Evolutionary conservation across 2,329 filamentous ascomycete species (phyloP), one percentile per base, ranked within the genome.

Genomic region (Domatiomyces catenatus): DNA sequence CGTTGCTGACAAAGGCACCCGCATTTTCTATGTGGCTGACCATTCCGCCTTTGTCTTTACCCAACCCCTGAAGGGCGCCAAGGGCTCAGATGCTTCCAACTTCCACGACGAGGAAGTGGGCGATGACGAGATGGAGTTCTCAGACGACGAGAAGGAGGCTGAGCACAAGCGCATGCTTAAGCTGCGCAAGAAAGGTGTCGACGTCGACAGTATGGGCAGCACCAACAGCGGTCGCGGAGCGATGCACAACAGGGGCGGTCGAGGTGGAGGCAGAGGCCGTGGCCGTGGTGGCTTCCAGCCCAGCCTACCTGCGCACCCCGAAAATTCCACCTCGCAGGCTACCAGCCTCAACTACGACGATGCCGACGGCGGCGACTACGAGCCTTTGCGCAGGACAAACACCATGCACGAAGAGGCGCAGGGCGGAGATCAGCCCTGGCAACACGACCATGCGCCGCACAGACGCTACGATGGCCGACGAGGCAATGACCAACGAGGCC

Each of bases 71-170:
- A 84, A 83, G 66, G 76, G 74, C 48, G 64, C 84, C 61, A 96
- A 94, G 69, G 87, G 88, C 53, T 92, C 87, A 8, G 92, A 98
- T 66, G 90, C 92, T 7, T 94, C 87, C 48, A 96, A 96, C 63
- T 75, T 94, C 50, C 84, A 94, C 66, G 92, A 96, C 59, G 92
- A 98, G 65, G 90, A 96, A 68, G 76, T 88, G 6, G 80, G 71
- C 15, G 83, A 84, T 28, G 86, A 94, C 39, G 90, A 96, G 64
- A 77, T 87, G 59, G 92, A 96, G 63, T 96, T 96, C 65, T 95
- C 90, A 0, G 92, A 98, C 59, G 92, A 98, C 61, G 92, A 98
- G 67, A 84, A 86, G 59, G 92, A 98, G 67, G 83, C 84, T 6
- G 86, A 88, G 59, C 80, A 87, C 63, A 93, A 84, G 69, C 71